Evolutionary conservation across 2,329 filamentous ascomycete species (phyloP).

Genomic region (Ascomycota sp.): DNA sequence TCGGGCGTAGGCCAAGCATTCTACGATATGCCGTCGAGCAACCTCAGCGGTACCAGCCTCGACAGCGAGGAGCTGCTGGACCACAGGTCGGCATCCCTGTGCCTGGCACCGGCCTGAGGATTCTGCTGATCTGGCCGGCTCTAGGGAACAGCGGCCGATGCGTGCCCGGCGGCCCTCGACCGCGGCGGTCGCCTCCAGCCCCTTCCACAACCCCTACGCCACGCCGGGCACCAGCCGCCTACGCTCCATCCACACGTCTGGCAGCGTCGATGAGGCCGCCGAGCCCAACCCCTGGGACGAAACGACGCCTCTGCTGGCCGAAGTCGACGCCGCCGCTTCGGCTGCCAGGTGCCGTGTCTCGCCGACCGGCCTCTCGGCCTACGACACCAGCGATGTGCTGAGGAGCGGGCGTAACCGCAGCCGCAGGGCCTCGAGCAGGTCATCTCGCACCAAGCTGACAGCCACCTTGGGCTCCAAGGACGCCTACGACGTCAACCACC

Average conservation of each 20-base stretch:
- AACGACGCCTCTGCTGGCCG: slow-evolving; percentile 29
- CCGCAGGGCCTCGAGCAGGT: slow-evolving; percentile 26
- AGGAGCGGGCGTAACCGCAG: slow-evolving; percentile 14
- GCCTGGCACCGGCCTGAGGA: too few relatives aligned
- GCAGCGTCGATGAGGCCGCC: slow-evolving; percentile 24
- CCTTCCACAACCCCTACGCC: slow-evolving; percentile 14
- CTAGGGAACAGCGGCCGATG: slow-evolving; percentile 35
- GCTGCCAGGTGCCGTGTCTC: slow-evolving; percentile 6
- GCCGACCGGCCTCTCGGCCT: slow-evolving; percentile 11
- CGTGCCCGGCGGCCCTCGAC: slow-evolving; percentile 39
- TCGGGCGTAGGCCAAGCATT: slow-evolving; percentile 18
- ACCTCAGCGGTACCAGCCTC: slow-evolving; percentile 62
- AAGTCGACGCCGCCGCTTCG: too few relatives aligned
- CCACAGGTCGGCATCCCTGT: slow-evolving; percentile 38
- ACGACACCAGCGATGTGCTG: slow-evolving; percentile 21
- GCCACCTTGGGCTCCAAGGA: slow-evolving; percentile 16
- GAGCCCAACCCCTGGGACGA: slow-evolving; percentile 24
- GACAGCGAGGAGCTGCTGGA: slow-evolving; percentile 77
- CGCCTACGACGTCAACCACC: slow-evolving; percentile 42
- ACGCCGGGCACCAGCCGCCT: slow-evolving; percentile 12
- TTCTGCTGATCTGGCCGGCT: too few relatives aligned
- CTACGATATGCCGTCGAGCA: slow-evolving; percentile 28
- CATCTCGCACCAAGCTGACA: slow-evolving; percentile 22
- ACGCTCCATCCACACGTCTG: slow-evolving; percentile 14
- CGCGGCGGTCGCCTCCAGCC: slow-evolving; percentile 13